Conservation (phyloP, 495 filamentous ascomycete genomes). For the Darksidea phi region DNA sequence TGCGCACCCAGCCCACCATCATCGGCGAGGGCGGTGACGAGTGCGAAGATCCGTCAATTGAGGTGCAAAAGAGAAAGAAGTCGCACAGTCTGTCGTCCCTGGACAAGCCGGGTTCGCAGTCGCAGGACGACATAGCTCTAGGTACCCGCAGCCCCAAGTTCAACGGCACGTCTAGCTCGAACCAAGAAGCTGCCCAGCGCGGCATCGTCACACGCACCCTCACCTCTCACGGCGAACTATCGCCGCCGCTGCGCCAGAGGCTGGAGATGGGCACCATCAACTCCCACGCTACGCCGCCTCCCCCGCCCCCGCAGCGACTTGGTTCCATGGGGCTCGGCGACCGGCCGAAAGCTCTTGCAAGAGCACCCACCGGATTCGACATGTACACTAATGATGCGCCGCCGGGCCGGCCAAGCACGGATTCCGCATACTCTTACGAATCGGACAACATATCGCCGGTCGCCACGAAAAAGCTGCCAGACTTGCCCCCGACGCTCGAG, state of each 20-base stretch:
- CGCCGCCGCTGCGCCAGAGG: conserved; percentile 30
- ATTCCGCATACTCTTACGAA: conserved; percentile 27
- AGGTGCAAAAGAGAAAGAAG: conserved; percentile 57
- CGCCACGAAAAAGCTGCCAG: conserved; percentile 6
- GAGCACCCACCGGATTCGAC: conserved; percentile 32
- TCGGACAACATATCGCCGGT: conserved; percentile 22
- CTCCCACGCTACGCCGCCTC: conserved; percentile 20
- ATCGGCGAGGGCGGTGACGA: conserved; percentile 90
- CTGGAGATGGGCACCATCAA: conserved; percentile 35
- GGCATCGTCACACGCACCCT: conserved; percentile 20
- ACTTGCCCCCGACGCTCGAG: conserved; percentile 14
- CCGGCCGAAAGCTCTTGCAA: conserved; percentile 12
- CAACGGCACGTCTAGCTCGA: conserved; percentile 13
- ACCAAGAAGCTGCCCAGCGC: conserved; percentile 13
- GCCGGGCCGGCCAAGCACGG: conserved; percentile 28
- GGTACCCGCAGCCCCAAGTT: conserved; percentile 25
- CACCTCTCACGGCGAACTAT: conserved; percentile 30
- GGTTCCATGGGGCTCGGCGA: conserved; percentile 33
- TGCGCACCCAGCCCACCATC: conserved; percentile 62
- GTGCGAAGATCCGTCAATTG: conserved; percentile 63
- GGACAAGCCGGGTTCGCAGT: conserved; percentile 8
- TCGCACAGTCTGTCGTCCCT: conserved; percentile 19
- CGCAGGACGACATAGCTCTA: conserved; percentile 27
- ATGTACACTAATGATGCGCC: conserved; percentile 20
- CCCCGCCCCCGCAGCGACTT: conserved; percentile 24